These are phyloP conservation scores for Candida sojae DNA, from an alignment of 1,139 yeast species.

Conservation along the genomic window DNA sequence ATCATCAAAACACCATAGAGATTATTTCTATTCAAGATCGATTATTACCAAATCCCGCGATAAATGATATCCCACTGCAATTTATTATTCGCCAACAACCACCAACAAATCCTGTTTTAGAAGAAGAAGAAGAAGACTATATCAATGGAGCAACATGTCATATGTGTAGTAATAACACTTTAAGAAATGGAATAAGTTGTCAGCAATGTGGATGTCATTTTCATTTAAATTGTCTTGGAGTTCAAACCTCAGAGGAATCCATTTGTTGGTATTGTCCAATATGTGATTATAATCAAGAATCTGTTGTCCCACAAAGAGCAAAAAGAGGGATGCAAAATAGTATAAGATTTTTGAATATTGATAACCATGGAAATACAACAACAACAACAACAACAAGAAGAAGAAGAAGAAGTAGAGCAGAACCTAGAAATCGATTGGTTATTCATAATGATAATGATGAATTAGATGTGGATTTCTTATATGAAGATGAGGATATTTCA, in stretches of 20 bases:
- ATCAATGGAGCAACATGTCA: conserved; percentile 25
- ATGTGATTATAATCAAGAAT: conserved; percentile 41
- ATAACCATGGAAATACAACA: neutral
- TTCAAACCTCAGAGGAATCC: conserved; percentile 14
- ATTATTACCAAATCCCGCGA: conserved; percentile 36
- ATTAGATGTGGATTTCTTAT: conserved; percentile 37
- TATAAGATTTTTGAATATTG: neutral
- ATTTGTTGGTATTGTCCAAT: conserved; percentile 45
- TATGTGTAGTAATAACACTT: conserved; percentile 24
- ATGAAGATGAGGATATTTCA: conserved; percentile 17
- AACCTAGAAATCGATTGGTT: conserved; percentile 15
- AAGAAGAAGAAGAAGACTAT: conserved; percentile 3
- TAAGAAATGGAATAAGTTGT: conserved; percentile 22
- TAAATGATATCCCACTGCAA: conserved; percentile 42
- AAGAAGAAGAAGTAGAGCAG: neutral
- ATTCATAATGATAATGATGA: conserved; percentile 36
- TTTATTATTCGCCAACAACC: conserved; percentile 21
- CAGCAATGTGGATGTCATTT: conserved; percentile 34
- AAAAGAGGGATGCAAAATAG: neutral
- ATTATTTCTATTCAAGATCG: conserved; percentile 31
- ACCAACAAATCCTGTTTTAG: conserved; percentile 3
- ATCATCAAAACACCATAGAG: conserved; percentile 12
- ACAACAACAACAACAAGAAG: neutral
- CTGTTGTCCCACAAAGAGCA: conserved; percentile 13
- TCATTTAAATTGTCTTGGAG: conserved; percentile 36